These are phyloP conservation scores for Cytospora leucostoma DNA, from an alignment of 2,329 filamentous ascomycete genomes.

Conservation along the genomic window DNA sequence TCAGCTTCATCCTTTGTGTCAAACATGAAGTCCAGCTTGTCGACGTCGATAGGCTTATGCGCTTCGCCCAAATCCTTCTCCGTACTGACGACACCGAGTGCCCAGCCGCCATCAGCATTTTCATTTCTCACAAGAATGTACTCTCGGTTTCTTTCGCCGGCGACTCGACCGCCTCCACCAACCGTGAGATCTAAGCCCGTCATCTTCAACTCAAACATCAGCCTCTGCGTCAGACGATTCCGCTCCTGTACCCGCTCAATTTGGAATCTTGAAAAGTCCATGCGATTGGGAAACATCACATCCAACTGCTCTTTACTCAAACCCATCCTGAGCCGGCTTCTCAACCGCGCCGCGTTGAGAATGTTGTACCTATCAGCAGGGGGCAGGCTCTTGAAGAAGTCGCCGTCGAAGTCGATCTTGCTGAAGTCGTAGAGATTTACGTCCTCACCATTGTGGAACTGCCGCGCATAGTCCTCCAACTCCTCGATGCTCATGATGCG, in stretches of 20 bases:
- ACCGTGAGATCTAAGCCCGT: constrained; percentile 72
- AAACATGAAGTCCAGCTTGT: constrained; percentile 62
- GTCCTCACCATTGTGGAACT: constrained; percentile 91
- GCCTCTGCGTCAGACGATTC: constrained; percentile 88
- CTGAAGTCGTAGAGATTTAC: constrained; percentile 93
- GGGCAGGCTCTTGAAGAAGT: constrained; percentile 91
- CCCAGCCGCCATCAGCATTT: constrained; percentile 93
- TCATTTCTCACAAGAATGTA: constrained; percentile 97
- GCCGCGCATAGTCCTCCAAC: constrained; percentile 87
- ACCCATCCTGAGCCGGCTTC: constrained; percentile 91
- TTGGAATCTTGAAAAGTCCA: constrained; percentile 96
- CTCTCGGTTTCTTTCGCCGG: constrained; percentile 85
- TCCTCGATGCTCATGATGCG: constrained; percentile 96
- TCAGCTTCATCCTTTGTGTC: constrained; percentile 58
- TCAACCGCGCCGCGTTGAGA: constrained; percentile 84
- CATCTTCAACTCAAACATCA: constrained; percentile 96
- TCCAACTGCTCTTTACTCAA: constrained; percentile 95
- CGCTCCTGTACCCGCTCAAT: constrained; percentile 91
- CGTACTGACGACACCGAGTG: constrained; percentile 86
- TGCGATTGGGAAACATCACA: constrained; percentile 93
- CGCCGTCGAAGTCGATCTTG: constrained; percentile 96
- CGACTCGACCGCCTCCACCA: constrained; percentile 66
- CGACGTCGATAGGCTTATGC: constrained; percentile 90
- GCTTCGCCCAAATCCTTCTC: constrained; percentile 77
- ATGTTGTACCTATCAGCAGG: constrained; percentile 95